Base-by-base conservation (phyloP, 2,329 filamentous ascomycete genomes). In the Emmonsia crescens region DNA sequence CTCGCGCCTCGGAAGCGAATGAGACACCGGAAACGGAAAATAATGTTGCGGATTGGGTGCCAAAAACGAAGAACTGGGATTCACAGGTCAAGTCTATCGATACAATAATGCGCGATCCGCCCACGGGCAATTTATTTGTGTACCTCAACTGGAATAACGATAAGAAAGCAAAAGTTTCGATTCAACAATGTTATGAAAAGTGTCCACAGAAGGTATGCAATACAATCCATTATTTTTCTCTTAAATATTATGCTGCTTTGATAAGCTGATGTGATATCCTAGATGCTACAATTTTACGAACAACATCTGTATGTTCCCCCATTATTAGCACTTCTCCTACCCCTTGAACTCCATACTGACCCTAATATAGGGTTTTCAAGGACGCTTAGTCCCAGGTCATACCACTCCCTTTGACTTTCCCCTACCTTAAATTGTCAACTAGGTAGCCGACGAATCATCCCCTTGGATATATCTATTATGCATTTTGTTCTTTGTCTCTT, bases 271-370 rank as follows among this genome's bases (percentile, higher is more conserved):
- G 21, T 3, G 16, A 51, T 9, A 16, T 52, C 19, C 10, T 60
- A 78, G 72, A 79, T 80, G 77, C 73, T 80, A 12, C 69, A 74
- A 62, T 80, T 80, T 60, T 80, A 80, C 62, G 78, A 80, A 67
- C 67, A 71, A 46, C 77, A 80, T 67, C 68, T 80, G 76, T 79
- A 72, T 72, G 75, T 69, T 38, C 33, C 21, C 38, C 33, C 21
- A 21, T 36, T 33, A 24, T 40, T 56, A 38, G 33, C 42, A 16
- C 16, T 3, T 21, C 31, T 21, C 5, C 59, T 48, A 51, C n/a
- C 48, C 38, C 16, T 62, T 61, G 14, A 59, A 38, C 9, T 48
- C 51, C 31, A 52, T 49, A 63, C 61, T 66, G 10, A 67, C 63
- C 61, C 61, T 60, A 59, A 60, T 62, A 6, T 46, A 73, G 74